Conservation (phyloP, 768 basidiomycete species). For the Pulveroboletus sp. region DNA sequence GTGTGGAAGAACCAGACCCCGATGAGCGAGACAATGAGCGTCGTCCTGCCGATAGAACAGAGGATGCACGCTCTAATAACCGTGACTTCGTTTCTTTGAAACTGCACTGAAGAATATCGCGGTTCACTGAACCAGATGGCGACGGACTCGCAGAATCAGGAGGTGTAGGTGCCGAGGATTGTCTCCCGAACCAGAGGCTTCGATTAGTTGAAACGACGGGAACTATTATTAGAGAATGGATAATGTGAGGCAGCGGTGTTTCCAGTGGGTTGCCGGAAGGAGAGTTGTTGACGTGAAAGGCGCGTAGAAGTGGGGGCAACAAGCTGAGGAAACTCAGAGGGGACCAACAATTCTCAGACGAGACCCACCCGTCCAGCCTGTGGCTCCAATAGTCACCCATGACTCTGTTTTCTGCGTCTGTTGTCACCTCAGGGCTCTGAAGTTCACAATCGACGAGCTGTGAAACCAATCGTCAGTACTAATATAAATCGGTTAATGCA, state of each 20-base stretch:
- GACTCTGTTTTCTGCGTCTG: slow-evolving; percentile 37
- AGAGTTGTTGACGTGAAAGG: slow-evolving; percentile 63
- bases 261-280: slow-evolving; percentile 60
- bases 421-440: slow-evolving; percentile 27
- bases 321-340: slow-evolving; percentile 34
- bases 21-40: slow-evolving; percentile 42
- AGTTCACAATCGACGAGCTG: slow-evolving; percentile 42
- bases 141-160: slow-evolving; percentile 36
- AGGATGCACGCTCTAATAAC: slow-evolving; percentile 26
- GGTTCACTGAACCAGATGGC: slow-evolving; percentile 15
- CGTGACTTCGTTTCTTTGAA: slow-evolving; percentile 23
- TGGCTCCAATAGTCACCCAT: slow-evolving; percentile 75
- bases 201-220: slow-evolving; percentile 59
- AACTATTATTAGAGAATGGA: slow-evolving; percentile 77
- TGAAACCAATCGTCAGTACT: background rate
- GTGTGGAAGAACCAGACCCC: slow-evolving; percentile 32
- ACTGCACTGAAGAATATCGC: slow-evolving; percentile 1
- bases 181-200: slow-evolving; percentile 56
- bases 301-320: slow-evolving; percentile 63
- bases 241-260: slow-evolving; percentile 72
- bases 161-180: slow-evolving; percentile 32
- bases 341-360: background rate
- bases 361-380: slow-evolving; percentile 62
- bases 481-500: background rate
- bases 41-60: slow-evolving; percentile 27